Base-by-base conservation (phyloP, 768 basidiomycete species). In the Tricholomella constricta region DNA sequence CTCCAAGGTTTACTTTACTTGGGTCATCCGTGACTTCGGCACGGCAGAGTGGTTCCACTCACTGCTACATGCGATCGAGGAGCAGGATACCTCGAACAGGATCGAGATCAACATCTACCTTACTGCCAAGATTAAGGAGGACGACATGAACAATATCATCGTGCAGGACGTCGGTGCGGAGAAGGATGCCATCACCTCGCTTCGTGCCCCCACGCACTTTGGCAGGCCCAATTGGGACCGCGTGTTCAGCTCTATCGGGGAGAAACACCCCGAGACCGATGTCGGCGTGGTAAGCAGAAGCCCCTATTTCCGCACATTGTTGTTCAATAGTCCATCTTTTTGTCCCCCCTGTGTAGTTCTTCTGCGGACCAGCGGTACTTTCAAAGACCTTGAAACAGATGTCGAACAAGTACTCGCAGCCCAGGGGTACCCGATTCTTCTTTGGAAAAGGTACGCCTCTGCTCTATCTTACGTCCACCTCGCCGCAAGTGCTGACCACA, bases 21-120 rank as follows among this genome's bases (percentile, higher is more conserved):
- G 93, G 94, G 92, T 95, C 63, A 96, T 96, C 66, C 88, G 91
- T 61, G 93, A 95, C 69, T 94, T 92, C 63, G 90, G 88, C 56
- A 81, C 81, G 34, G 90, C 91, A 4, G 91, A 92, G 67, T 94
- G 91, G 91, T 96, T 97, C 84, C 92, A 95, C 72, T 91, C 90
- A 6, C 83, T 98, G 26, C 76, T 98, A 54, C 85, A 91, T 60
- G 94, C 95, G 19, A 90, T 96, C 59, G 94, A 97, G 68, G 92
- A 92, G 59, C 92, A 97, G 67, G 95, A 98, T 65, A 80, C 80
- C 9, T 83, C 84, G 67, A 86, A 88, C 67, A 73, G 84, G 56
- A 95, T 95, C 57, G 94, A 97, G 75, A 95, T 96, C 66, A 93
- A 87, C 72, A 95, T 93, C 60, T 94, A 96, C 69, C 82, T 98